Percentiles rank a stretch among this genome's conserved stretches.
phyloP scores from a whole-genome alignment of 73 alveolate genomes.

The Paramecium biaurelia region DNA sequence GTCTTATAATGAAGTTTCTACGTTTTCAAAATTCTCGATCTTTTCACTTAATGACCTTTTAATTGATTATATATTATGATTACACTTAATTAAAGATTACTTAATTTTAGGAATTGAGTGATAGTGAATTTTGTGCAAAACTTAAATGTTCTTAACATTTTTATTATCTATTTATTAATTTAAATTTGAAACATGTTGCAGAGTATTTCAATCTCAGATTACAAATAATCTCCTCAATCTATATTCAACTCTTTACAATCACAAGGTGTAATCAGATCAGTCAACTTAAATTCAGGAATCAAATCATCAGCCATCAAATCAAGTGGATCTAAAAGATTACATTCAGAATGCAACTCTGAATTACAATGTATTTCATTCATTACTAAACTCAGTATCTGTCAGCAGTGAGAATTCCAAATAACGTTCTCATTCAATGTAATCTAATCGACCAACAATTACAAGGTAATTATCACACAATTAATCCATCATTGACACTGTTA shows the following conservation, averaged over 20 bases:
- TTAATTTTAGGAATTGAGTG: neutral
- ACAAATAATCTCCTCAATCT: neutral
- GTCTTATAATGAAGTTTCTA: constrained; percentile 56
- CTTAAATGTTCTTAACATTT: neutral
- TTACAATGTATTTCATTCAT: neutral
- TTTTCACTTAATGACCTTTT: neutral
- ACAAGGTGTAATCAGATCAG: neutral
- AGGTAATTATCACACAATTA: neutral
- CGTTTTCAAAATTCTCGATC: neutral
- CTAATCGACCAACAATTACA: neutral
- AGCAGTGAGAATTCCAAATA: constrained; percentile 24
- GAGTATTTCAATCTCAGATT: neutral
- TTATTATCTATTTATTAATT: neutral
- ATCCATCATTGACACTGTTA: neutral
- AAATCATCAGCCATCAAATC: neutral
- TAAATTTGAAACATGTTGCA: constrained; percentile 14
- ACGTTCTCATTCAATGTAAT: neutral
- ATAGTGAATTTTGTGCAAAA: neutral
- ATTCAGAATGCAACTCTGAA: neutral
- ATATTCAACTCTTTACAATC: constrained; percentile 29
- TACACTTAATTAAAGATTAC: neutral
- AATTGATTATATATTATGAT: neutral
- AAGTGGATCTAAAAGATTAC: constrained; percentile 9
- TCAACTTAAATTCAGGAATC: constrained; percentile 14
- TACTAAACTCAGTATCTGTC: neutral